Evolutionary conservation across 225 moss, liverwort and hornwort species (phyloP).

Genomic region (Climacium dendroides): DNA sequence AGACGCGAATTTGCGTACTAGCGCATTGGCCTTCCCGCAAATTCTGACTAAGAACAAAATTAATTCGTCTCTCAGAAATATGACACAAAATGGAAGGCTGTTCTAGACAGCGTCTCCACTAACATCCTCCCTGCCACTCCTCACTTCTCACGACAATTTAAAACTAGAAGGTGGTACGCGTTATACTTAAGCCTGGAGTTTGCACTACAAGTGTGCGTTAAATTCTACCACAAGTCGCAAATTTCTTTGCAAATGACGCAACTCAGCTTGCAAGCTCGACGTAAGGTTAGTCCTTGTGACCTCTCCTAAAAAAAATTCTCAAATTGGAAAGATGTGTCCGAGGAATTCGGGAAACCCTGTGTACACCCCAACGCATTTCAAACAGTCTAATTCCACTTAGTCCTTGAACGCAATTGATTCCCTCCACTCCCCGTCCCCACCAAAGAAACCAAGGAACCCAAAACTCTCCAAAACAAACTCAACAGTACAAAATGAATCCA

Average conservation of each 20-base stretch:
- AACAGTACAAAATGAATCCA: not conserved
- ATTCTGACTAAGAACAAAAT: not conserved
- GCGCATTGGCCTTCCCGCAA: not conserved
- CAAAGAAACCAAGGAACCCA: not conserved
- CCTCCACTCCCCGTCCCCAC: not conserved
- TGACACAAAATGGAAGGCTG: not conserved
- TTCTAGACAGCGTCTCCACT: not conserved
- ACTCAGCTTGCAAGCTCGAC: not conserved
- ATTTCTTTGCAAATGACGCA: not conserved
- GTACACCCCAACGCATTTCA: not conserved
- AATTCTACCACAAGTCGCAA: not conserved
- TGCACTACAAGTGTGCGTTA: not conserved
- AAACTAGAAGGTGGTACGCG: not conserved
- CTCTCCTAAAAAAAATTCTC: not conserved
- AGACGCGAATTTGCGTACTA: not conserved
- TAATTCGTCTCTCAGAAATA: not conserved
- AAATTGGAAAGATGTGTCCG: not conserved
- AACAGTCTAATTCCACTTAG: not conserved
- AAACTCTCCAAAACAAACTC: not conserved
- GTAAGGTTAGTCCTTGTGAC: not conserved
- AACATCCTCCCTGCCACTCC: not conserved
- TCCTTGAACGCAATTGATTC: not conserved
- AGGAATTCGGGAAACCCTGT: not conserved
- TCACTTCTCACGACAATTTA: not conserved
- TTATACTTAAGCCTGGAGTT: not conserved